Evolutionary conservation across 202 grass and related monocot species (phyloP).

Genomic region (Schoenoplectus triqueter): DNA sequence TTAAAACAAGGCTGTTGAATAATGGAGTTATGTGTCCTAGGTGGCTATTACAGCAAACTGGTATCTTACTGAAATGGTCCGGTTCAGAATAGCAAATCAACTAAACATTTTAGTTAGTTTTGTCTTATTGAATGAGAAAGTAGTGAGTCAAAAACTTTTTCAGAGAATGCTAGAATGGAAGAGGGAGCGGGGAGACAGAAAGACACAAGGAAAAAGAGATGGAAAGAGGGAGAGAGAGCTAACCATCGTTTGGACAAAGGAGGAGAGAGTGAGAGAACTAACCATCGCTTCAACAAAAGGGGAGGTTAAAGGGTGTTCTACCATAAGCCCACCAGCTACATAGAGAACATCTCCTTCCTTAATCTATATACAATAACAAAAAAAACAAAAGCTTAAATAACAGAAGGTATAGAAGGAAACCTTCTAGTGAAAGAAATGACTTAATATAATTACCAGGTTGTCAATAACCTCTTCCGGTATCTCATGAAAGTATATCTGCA

Average conservation of each 20-base stretch:
- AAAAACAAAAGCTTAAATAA: slow-evolving; percentile 11
- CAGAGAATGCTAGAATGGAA: neutral
- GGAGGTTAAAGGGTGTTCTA: slow-evolving; percentile 91
- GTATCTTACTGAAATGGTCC: neutral
- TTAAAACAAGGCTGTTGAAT: neutral
- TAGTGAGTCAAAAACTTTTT: too few relatives aligned
- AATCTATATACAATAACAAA: slow-evolving; percentile 58
- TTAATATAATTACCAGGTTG: slow-evolving; percentile 65
- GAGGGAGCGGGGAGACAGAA: neutral
- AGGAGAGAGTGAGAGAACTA: slow-evolving; percentile 46
- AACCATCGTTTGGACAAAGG: slow-evolving; percentile 36
- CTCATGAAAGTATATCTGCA: slow-evolving; percentile 93
- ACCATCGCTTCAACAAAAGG: slow-evolving; percentile 95
- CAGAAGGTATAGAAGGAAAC: slow-evolving; percentile 15
- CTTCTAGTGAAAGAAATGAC: slow-evolving; percentile 11
- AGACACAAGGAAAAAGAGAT: neutral
- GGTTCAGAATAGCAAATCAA: neutral
- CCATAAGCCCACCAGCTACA: slow-evolving; percentile 88
- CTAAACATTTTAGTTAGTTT: too few relatives aligned
- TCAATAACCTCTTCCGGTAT: slow-evolving; percentile 88
- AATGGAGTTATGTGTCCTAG: neutral
- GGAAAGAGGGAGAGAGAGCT: slow-evolving; percentile 1
- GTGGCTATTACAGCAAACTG: neutral
- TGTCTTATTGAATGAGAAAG: too few relatives aligned
- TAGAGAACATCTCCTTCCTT: slow-evolving; percentile 89